Base-by-base conservation (phyloP, 2,329 filamentous ascomycete species). In the Drechmeria coniospora region DNA sequence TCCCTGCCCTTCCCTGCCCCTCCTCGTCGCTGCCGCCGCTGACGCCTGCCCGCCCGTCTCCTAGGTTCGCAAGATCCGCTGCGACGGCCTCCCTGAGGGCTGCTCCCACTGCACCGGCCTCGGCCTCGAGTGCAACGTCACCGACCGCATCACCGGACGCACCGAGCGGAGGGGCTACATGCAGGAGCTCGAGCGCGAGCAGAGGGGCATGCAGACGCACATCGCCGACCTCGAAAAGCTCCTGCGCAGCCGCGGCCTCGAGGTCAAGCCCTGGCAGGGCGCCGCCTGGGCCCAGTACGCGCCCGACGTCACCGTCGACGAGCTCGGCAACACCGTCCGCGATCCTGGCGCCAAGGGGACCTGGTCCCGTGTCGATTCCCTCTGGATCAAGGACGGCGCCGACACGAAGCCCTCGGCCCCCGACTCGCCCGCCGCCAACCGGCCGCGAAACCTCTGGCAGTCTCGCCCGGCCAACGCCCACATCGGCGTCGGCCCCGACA, bases 11-110 rank as follows among this genome's bases (percentile, higher is more conserved):
- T 21, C 20, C 20, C 10, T 21, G 5, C 20, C 20, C 5, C 9
- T 20, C 18, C 18, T 10, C 18, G 6, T 20, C 2, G 8, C n/a
- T 9, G 10, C 4, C 10, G 5, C 18, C 3, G 27, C 22, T 24
- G 8, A 23, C 22, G n/a, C 9, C 12, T 8, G 21, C 15, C n/a
- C n/a, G n/a, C n/a, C n/a, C n/a, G n/a, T n/a, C n/a, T n/a, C n/a
- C 6, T 12, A 82, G 78, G 64, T 83, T 32, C 73, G 83, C 40
- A 92, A 92, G 56, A 92, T 92, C 43, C 73, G 80, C 46, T 92
- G 83, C 61, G 83, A 92, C 57, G 77, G 74, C 29, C 63, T 79
- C 22, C 72, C 78, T 18, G 76, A 80, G 39, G 83, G 81, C 36
- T 92, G 83, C 56, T 81, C 79, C 35, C 78, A 81, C 42, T 92